phyloP scores from a whole-genome alignment of 148 eudicot species.

The Spergularia bocconei region DNA sequence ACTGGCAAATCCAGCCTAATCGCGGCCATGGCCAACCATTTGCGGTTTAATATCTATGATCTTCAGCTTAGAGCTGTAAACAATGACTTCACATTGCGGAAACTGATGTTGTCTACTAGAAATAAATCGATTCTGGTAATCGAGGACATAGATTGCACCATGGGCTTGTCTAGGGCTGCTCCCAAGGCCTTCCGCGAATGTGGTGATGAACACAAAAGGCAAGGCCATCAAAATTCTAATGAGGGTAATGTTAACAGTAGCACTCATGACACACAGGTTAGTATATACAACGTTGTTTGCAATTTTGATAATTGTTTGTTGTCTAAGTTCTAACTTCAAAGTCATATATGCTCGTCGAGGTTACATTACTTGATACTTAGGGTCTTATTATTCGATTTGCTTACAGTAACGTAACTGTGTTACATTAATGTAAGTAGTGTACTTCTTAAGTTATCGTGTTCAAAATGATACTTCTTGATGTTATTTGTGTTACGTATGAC shows the following conservation, averaged over 20 bases:
- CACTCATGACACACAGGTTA: neutral
- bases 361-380: neutral
- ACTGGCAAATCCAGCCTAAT: conserved; percentile 31
- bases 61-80: conserved; percentile 15
- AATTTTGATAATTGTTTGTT: neutral
- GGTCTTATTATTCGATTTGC: too few species aligned
- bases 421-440: too few species aligned
- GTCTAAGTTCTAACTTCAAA: neutral
- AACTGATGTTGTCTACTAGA: conserved; percentile 9
- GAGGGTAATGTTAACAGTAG: neutral
- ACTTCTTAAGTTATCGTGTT: too few species aligned
- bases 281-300: neutral
- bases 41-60: conserved; percentile 24
- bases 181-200: neutral
- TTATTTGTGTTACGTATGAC: neutral
- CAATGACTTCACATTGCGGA: conserved; percentile 5
- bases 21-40: conserved; percentile 28
- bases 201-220: neutral
- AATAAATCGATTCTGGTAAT: conserved; percentile 28
- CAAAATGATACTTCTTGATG: neutral
- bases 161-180: conserved; percentile 11
- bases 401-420: too few species aligned
- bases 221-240: neutral
- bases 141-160: conserved; percentile 28
- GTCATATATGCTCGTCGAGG: neutral